Evolutionary conservation across 768 basidiomycete species (phyloP).

Genomic region (Pisolithus marmoratus): DNA sequence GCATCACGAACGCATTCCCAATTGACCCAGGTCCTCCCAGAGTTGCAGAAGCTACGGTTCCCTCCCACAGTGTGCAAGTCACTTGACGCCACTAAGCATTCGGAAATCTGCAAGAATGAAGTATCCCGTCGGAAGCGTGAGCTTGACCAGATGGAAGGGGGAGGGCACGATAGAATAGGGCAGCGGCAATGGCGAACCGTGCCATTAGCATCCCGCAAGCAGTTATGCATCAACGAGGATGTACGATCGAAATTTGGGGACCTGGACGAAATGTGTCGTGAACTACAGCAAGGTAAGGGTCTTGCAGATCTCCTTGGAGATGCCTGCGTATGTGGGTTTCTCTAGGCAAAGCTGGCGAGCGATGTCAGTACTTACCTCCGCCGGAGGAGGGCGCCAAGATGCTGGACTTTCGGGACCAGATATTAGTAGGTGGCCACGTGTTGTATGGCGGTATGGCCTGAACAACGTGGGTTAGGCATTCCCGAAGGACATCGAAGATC

Average conservation of each 20-base stretch:
- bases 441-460: neutral
- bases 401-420: conserved; percentile 82
- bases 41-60: conserved; percentile 70
- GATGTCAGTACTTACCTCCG: conserved; percentile 75
- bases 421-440: conserved; percentile 41
- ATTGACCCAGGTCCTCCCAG: conserved; percentile 83
- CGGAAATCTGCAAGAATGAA: neutral
- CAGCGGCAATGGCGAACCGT: conserved; percentile 50
- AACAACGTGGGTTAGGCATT: conserved; percentile 49
- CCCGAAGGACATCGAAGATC: conserved; percentile 93
- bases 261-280: conserved; percentile 84
- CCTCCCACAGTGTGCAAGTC: conserved; percentile 18
- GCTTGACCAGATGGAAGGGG: conserved; percentile 16
- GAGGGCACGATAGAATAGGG: conserved; percentile 19
- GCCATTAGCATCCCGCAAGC: conserved; percentile 85
- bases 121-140: conserved; percentile 13
- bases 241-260: conserved; percentile 59
- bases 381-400: conserved; percentile 62
- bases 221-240: conserved; percentile 87
- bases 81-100: conserved; percentile 6
- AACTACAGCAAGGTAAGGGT: conserved; percentile 59
- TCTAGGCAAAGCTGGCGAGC: conserved; percentile 55
- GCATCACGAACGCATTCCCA: conserved; percentile 97
- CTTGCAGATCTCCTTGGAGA: neutral
- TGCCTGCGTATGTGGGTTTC: conserved; percentile 2